These are phyloP conservation scores for Gossypium herbaceum DNA, from an alignment of 345 rosid species.

Conservation along the genomic window DNA sequence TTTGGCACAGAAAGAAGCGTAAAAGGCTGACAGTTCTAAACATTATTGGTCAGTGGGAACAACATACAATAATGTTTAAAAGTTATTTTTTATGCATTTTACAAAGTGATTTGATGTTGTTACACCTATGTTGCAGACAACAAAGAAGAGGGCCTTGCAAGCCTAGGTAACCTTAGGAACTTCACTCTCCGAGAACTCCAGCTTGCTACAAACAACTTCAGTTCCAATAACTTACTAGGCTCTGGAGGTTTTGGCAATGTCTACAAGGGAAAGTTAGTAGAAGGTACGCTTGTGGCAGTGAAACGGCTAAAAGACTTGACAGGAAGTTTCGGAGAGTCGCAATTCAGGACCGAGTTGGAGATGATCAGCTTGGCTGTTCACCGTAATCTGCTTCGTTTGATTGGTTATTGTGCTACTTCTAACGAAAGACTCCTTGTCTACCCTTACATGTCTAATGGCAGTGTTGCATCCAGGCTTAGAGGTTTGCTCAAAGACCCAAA, in stretches of 20 bases:
- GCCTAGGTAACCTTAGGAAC: conserved; percentile 69
- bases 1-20: conserved; percentile 53
- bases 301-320: conserved; percentile 73
- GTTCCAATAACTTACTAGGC: conserved; percentile 76
- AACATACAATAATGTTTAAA: background rate
- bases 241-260: conserved; percentile 95
- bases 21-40: conserved; percentile 36
- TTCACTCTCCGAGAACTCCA: conserved; percentile 89
- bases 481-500: conserved; percentile 37
- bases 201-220: conserved; percentile 74
- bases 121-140: conserved; percentile 42
- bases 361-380: conserved; percentile 98
- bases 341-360: conserved; percentile 84
- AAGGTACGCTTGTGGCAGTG: conserved; percentile 72
- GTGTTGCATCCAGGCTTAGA: conserved; percentile 91
- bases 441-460: conserved; percentile 93
- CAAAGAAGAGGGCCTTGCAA: conserved; percentile 60
- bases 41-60: conserved; percentile 44
- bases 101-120: background rate
- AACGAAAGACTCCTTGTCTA: conserved; percentile 83
- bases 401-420: conserved; percentile 69
- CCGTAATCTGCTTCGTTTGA: conserved; percentile 67
- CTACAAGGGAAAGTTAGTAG: conserved; percentile 77
- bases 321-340: conserved; percentile 74
- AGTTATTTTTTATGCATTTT: background rate